phyloP scores from a whole-genome alignment of 805 yeast species.

The Starmerella apicola region DNA sequence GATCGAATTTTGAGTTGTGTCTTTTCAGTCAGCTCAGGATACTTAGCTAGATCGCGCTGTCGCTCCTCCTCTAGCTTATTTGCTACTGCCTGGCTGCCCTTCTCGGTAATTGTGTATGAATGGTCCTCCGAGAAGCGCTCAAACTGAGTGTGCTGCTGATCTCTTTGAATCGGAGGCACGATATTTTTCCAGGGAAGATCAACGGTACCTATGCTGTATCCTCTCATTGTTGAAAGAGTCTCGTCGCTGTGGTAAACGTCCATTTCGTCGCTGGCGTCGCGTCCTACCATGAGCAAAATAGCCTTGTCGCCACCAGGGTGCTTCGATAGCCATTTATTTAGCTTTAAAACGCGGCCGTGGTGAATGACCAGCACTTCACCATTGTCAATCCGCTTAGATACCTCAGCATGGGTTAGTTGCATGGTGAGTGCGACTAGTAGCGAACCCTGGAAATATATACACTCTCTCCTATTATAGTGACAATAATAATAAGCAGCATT shows the following conservation, averaged over 20 bases:
- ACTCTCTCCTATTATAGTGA: too few relatives aligned
- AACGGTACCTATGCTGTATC: constrained; percentile 54
- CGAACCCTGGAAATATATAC: not conserved
- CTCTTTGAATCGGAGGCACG: constrained; percentile 85
- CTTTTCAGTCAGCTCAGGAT: constrained; percentile 55
- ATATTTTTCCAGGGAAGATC: constrained; percentile 58
- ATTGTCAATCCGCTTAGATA: constrained; percentile 46
- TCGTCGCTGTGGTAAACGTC: constrained; percentile 63
- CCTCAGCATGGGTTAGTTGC: constrained; percentile 32
- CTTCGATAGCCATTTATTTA: constrained; percentile 54
- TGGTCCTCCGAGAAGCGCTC: constrained; percentile 28
- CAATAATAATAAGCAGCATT: too few relatives aligned
- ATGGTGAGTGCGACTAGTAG: not conserved
- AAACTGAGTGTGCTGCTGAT: constrained; percentile 26
- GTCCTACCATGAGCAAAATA: constrained; percentile 69
- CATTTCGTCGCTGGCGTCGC: constrained; percentile 89
- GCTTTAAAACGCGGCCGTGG: constrained; percentile 44
- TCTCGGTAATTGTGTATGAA: not conserved
- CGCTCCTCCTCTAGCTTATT: constrained; percentile 48
- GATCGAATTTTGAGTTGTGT: constrained; percentile 49
- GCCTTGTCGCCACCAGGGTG: constrained; percentile 92
- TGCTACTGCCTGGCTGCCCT: constrained; percentile 42
- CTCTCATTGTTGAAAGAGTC: constrained; percentile 39
- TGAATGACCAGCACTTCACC: constrained; percentile 66
- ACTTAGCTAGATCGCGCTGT: constrained; percentile 39